Evolutionary conservation across 2,329 filamentous ascomycete genomes (phyloP).

Genomic region (Fusarium sp.): DNA sequence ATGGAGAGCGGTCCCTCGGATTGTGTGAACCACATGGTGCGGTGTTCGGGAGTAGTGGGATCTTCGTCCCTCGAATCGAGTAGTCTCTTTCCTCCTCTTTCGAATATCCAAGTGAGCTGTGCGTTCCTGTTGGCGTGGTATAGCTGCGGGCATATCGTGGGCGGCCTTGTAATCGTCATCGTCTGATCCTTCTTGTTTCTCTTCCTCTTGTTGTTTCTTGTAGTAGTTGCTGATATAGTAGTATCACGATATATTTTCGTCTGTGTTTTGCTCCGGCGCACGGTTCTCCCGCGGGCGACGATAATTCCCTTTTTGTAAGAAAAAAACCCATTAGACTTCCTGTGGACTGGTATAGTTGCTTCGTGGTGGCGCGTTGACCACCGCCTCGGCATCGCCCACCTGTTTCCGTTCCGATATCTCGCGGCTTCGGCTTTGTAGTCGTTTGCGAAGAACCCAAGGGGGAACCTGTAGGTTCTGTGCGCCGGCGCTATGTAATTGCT

Average conservation of each 20-base stretch:
- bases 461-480: slow-evolving; percentile 42
- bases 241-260: slow-evolving; percentile 30
- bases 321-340: slow-evolving; percentile 42
- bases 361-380: slow-evolving; percentile 66
- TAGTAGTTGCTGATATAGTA: slow-evolving; percentile 17
- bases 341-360: slow-evolving; percentile 40
- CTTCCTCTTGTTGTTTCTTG: slow-evolving; percentile 16
- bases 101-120: slow-evolving; percentile 35
- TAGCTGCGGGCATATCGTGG: slow-evolving; percentile 26
- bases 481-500: slow-evolving; percentile 70
- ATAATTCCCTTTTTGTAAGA: slow-evolving; percentile 38
- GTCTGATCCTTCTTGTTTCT: slow-evolving; percentile 1
- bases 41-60: not conserved
- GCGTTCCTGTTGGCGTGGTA: slow-evolving; percentile 32
- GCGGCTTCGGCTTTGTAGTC: slow-evolving; percentile 64
- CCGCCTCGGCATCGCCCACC: slow-evolving; percentile 84
- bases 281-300: slow-evolving; percentile 34
- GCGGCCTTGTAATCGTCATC: slow-evolving; percentile 4
- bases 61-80: slow-evolving; percentile 17
- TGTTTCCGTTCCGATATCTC: slow-evolving; percentile 89
- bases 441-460: slow-evolving; percentile 63
- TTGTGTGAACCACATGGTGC: slow-evolving; percentile 11
- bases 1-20: slow-evolving; percentile 12
- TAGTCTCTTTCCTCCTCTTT: slow-evolving; percentile 33
- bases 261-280: slow-evolving; percentile 34